Percentiles rank a stretch among this genome's conserved stretches.
Conservation (phyloP, 495 filamentous ascomycete species). For the Aspergillus avenaceus region DNA sequence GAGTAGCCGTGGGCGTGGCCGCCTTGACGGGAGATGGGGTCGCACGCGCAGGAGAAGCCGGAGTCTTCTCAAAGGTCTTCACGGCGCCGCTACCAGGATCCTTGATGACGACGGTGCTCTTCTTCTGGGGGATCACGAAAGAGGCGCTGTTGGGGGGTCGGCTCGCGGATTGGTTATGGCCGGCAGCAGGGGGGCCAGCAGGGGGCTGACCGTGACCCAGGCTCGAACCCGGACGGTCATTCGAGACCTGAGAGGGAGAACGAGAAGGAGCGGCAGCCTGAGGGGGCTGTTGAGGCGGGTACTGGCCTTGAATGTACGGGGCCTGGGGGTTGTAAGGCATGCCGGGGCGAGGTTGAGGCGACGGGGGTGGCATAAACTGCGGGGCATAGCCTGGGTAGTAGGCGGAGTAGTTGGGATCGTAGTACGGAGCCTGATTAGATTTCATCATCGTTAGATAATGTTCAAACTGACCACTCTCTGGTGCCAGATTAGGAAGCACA, state of each 20-base stretch:
- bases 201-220: constrained; percentile 63
- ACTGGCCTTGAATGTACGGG: constrained; percentile 47
- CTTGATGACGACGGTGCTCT: constrained; percentile 74
- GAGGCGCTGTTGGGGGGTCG: constrained; percentile 52
- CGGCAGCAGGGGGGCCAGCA: constrained; percentile 53
- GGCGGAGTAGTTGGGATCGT: constrained; percentile 48
- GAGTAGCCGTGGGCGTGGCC: constrained; percentile 60
- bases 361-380: constrained; percentile 46
- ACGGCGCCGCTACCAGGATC: constrained; percentile 66
- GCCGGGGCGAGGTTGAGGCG: constrained; percentile 49
- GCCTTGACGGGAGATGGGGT: constrained; percentile 58
- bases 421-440: constrained; percentile 48
- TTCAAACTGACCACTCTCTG: constrained; percentile 67
- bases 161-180: constrained; percentile 55
- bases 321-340: constrained; percentile 47
- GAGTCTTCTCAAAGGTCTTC: constrained; percentile 54
- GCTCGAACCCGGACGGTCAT: constrained; percentile 75
- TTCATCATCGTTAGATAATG: constrained; percentile 64
- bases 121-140: constrained; percentile 57
- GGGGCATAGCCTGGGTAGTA: constrained; percentile 42
- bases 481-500: constrained; percentile 56
- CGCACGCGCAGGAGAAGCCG: constrained; percentile 51
- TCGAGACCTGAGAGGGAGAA: constrained; percentile 74
- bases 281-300: constrained; percentile 49
- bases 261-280: constrained; percentile 73